Evolutionary conservation across 75 land plant species (phyloP).

Genomic region (Pinus tabuliformis): DNA sequence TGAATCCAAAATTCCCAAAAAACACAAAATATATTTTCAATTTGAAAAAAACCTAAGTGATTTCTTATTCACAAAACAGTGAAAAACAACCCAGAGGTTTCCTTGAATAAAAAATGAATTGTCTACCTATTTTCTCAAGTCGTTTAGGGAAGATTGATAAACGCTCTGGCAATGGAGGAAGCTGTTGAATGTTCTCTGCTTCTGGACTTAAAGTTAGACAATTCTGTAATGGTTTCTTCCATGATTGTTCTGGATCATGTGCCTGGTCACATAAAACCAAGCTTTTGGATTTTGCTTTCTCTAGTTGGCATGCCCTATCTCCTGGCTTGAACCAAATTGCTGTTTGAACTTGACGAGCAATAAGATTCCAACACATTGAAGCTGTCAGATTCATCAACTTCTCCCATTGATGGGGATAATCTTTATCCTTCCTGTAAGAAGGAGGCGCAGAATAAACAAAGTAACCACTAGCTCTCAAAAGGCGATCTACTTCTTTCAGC

Average conservation of each 20-base stretch:
- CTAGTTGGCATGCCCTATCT: conserved; percentile 40
- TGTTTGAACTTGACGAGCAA: conserved; percentile 74
- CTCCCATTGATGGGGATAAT: conserved; percentile 71
- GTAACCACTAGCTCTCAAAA: conserved; percentile 69
- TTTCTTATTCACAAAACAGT: not conserved
- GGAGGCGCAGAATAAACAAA: conserved; percentile 93
- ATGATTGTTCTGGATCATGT: conserved; percentile 51
- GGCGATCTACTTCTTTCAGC: conserved; percentile 74
- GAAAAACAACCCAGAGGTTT: not conserved
- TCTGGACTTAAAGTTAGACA: conserved; percentile 31
- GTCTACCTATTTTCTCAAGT: conserved; percentile 47
- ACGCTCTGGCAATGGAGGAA: conserved; percentile 62
- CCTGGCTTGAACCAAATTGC: conserved; percentile 79
- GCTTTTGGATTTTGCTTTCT: conserved; percentile 37
- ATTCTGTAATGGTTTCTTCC: conserved; percentile 62
- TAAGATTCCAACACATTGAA: conserved; percentile 86
- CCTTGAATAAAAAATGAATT: not conserved
- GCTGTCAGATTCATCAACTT: conserved; percentile 54
- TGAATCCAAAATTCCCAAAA: not conserved
- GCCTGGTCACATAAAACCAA: conserved; percentile 42
- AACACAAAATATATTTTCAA: not conserved
- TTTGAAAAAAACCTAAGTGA: not conserved
- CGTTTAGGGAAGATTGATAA: conserved; percentile 45
- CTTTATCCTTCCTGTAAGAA: conserved; percentile 79
- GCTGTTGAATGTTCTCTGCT: conserved; percentile 19